These are phyloP conservation scores for Yamagishiella unicocca DNA, from an alignment of 139 green algal species.

Conservation along the genomic window DNA sequence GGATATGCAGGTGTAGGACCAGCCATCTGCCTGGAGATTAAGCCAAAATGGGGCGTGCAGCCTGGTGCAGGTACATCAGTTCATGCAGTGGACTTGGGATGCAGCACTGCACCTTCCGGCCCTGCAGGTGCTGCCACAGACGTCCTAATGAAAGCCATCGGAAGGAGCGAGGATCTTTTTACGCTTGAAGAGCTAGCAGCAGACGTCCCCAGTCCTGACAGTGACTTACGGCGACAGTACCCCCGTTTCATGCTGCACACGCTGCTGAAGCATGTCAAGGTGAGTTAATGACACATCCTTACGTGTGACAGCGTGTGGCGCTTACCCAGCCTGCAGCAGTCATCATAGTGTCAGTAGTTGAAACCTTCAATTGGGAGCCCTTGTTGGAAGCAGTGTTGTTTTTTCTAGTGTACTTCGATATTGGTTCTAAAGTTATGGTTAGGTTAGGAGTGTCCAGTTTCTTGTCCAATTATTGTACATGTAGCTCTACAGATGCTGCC, in stretches of 20 bases:
- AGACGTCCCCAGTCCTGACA: too few species aligned
- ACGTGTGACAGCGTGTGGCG: not conserved
- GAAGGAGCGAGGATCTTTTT: too few species aligned
- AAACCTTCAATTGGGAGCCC: too few species aligned
- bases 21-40: conserved; percentile 78
- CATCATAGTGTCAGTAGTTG: not conserved
- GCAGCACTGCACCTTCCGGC: too few species aligned
- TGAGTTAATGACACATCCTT: too few species aligned
- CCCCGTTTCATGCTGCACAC: conserved; percentile 79
- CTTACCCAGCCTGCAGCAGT: not conserved
- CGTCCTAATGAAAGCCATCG: too few species aligned
- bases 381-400: not conserved
- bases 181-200: too few species aligned
- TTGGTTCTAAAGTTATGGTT: not conserved
- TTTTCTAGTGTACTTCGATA: not conserved
- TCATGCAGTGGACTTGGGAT: too few species aligned
- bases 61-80: not conserved
- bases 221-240: not conserved
- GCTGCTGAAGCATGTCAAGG: conserved; percentile 74
- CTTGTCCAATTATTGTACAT: too few species aligned
- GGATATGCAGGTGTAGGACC: conserved; percentile 36
- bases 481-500: too few species aligned
- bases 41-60: conserved; percentile 81
- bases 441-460: not conserved
- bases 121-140: too few species aligned